Evolutionary conservation across 75 land plant species (phyloP).

Genomic region (Selaginella moellendorffii): DNA sequence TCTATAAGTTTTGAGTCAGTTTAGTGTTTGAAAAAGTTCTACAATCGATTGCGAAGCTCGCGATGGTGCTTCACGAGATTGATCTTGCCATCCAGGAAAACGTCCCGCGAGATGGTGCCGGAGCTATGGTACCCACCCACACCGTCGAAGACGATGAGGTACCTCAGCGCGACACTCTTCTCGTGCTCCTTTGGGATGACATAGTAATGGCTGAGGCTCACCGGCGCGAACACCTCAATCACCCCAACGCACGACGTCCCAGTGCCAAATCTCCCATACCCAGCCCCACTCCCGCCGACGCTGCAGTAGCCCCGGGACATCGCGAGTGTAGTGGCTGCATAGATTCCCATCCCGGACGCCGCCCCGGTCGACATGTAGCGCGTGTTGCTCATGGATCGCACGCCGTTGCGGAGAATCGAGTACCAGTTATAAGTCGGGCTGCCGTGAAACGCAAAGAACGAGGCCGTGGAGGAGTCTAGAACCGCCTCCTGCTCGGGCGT

Average conservation of each 20-base stretch:
- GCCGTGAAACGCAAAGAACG: conserved; percentile 32
- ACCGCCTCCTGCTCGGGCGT: conserved; percentile 26
- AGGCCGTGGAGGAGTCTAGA: conserved; percentile 9
- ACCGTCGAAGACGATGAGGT: conserved; percentile 20
- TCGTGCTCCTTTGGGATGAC: conserved; percentile 24
- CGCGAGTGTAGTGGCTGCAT: conserved; percentile 1
- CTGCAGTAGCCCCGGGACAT: conserved; percentile 11
- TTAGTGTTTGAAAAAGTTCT: no score
- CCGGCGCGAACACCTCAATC: conserved; percentile 23
- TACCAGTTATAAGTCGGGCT: conserved; percentile 30
- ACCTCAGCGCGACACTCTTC: conserved; percentile 22
- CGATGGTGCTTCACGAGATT: no score
- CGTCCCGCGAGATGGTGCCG: no score
- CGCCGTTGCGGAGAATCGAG: conserved; percentile 25
- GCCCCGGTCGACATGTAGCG: conserved; percentile 14
- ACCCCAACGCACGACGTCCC: conserved; percentile 19
- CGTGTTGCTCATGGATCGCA: conserved; percentile 21
- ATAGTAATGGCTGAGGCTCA: neutral
- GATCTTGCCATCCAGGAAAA: no score
- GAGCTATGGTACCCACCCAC: no score
- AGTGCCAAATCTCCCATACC: conserved; percentile 5
- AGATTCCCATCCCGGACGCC: conserved; percentile 20
- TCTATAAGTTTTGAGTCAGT: no score
- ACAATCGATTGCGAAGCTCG: no score
- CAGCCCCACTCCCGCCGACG: neutral